Evolutionary conservation across 805 yeast genomes (phyloP), one percentile per base, ranked within the genome.

Genomic region (Starmerella powellii): DNA sequence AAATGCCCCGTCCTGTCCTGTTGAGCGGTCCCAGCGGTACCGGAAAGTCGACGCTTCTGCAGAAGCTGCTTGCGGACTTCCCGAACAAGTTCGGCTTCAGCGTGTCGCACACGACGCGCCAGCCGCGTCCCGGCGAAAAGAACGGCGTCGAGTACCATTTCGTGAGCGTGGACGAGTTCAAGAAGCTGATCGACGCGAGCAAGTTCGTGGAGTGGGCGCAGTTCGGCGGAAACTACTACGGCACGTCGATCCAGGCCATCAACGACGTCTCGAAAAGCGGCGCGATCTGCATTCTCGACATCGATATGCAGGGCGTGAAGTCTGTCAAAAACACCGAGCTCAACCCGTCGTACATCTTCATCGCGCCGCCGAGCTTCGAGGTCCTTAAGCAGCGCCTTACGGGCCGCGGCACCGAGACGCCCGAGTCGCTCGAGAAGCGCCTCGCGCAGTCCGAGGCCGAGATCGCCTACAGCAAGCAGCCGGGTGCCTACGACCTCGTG

Each of bases 241-340:
- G 99, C 45, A 91, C 98, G 38, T 71, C 95, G 36, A 70, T 85
- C 55, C 79, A 76, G 57, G 79, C 95, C 24, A 96, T 91, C 35
- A 72, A 81, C 54, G 79, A 78, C 49, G 87, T 82, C 34, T 62
- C 69, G 26, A 51, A 51, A 23, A 63, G 64, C 40, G 82, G 85
- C 54, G 76, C 72, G 62, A 79, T 78, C 40, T 91, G 97, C 68
- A 78, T 91, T 49, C 71, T 91, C 59, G 99, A 91, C 64, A 91
- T 91, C 52, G 99, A 91, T 72, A 87, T 88, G 96, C 97, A 91
- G 67, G 99, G 99, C 52, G 98, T 91, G 56, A 80, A 82, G 66
- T 72, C 85, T 20, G 95, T 91, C 51, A 91, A 91, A 66, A 65
- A 74, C 42, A 75, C 94, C 15, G 74, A 74, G 52, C 70, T 91